Evolutionary conservation across 257 asterid genomes (phyloP).

Genomic region (Verbena officinalis): DNA sequence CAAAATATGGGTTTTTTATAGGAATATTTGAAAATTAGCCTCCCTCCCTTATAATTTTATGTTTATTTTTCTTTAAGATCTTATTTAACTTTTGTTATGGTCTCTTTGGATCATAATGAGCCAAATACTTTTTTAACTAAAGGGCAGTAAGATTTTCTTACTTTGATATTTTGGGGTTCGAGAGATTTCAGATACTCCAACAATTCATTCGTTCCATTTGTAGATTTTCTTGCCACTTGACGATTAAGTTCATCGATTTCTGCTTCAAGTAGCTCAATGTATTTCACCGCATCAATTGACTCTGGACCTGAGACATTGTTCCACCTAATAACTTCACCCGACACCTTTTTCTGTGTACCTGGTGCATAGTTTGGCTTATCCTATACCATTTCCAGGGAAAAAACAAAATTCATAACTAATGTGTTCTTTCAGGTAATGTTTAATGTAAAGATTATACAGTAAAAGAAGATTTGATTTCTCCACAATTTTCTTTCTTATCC

Average conservation of each 20-base stretch:
- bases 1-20: neutral
- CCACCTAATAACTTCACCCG: constrained; percentile 98
- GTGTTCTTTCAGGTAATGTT: neutral
- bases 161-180: constrained; percentile 98
- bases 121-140: constrained; percentile 21
- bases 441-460: constrained; percentile 11
- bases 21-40: too few species aligned
- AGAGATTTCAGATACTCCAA: constrained; percentile 88
- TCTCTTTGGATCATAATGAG: constrained; percentile 9
- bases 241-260: constrained; percentile 94
- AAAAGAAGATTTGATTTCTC: neutral
- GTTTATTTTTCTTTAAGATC: neutral
- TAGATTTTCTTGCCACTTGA: constrained; percentile 78
- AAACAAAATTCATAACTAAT: constrained; percentile 13
- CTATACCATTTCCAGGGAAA: constrained; percentile 45
- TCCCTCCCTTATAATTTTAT: too few species aligned
- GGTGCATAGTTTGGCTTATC: constrained; percentile 89
- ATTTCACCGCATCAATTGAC: constrained; percentile 85
- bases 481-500: constrained; percentile 3
- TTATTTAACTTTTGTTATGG: constrained; percentile 15
- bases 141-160: constrained; percentile 30
- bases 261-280: constrained; percentile 94
- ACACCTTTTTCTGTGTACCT: constrained; percentile 91
- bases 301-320: constrained; percentile 88
- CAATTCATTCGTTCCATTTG: constrained; percentile 73